These are phyloP conservation scores for Solanum tarijense DNA, from an alignment of 257 asterid genomes.

Conservation along the genomic window DNA sequence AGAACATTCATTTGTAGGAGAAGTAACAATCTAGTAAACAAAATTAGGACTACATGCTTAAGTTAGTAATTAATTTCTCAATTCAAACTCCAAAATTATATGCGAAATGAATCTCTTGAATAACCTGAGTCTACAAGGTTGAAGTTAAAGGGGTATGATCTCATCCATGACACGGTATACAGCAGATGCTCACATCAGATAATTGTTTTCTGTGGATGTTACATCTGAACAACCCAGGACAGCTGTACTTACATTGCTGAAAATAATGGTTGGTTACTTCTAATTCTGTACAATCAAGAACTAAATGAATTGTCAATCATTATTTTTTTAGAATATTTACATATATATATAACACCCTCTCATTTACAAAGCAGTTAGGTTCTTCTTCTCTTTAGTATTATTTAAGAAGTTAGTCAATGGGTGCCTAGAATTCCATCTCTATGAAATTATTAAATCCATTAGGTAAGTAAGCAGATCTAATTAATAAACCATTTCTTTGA, in stretches of 20 bases:
- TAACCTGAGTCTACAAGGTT: not conserved
- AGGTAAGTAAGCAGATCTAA: not conserved
- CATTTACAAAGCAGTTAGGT: not conserved
- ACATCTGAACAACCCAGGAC: not conserved
- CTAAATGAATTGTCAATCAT: not conserved
- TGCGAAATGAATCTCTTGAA: not conserved
- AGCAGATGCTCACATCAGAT: not conserved
- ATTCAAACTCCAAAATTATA: not conserved
- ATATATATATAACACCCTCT: no score
- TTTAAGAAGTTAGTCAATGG: not conserved
- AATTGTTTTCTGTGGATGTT: not conserved
- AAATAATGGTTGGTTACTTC: not conserved
- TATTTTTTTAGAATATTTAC: no score
- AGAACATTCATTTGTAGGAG: not conserved
- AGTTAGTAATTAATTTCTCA: not conserved
- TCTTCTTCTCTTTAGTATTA: not conserved
- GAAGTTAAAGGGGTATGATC: not conserved
- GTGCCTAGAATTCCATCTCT: not conserved
- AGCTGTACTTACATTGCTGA: not conserved
- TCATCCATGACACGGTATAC: not conserved
- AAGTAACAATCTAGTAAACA: not conserved
- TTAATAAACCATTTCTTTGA: not conserved
- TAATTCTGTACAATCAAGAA: not conserved
- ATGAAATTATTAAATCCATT: not conserved
- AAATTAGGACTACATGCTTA: not conserved